A percentile compares a stretch with the other conserved stretches of the same genome.
phyloP scores from a whole-genome alignment of 2,329 filamentous ascomycete species.

The Aspergillus niger region DNA sequence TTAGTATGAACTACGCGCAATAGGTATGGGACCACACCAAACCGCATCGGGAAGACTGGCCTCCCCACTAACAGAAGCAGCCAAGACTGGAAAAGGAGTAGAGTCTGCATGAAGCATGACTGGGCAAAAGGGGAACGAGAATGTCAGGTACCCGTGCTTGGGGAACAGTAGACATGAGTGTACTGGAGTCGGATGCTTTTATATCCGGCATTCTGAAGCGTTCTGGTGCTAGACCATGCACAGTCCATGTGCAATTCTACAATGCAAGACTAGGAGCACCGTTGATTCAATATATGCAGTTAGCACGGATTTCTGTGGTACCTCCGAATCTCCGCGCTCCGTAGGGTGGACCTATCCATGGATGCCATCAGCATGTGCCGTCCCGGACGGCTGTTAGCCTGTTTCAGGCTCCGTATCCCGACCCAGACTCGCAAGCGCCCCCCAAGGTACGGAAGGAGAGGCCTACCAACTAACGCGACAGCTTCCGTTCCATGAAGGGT shows the following conservation, averaged over 20 bases:
- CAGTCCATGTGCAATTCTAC: constrained; percentile 10
- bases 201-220: constrained; percentile 33
- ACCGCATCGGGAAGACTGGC: constrained; percentile 12
- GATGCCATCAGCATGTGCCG: constrained; percentile 24
- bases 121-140: neutral
- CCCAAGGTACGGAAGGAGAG: neutral
- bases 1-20: constrained; percentile 17
- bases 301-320: constrained; percentile 4
- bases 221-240: constrained; percentile 3
- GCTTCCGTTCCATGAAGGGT: neutral
- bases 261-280: neutral
- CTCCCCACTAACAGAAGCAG: constrained; percentile 6
- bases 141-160: neutral
- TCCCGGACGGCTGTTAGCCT: constrained; percentile 23
- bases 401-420: constrained; percentile 35
- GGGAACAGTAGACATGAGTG: no score
- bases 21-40: constrained; percentile 17
- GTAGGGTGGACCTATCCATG: constrained; percentile 17
- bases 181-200: constrained; percentile 32
- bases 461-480: neutral
- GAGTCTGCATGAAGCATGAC: constrained; percentile 8
- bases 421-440: constrained; percentile 10
- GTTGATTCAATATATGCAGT: constrained; percentile 3
- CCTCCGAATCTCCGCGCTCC: constrained; percentile 10
- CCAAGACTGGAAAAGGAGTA: constrained; percentile 21